Percentiles rank a stretch among this genome's conserved stretches.
Evolutionary conservation across 331 rosid genomes (phyloP).

Genomic region (Quercus tomentella): DNA sequence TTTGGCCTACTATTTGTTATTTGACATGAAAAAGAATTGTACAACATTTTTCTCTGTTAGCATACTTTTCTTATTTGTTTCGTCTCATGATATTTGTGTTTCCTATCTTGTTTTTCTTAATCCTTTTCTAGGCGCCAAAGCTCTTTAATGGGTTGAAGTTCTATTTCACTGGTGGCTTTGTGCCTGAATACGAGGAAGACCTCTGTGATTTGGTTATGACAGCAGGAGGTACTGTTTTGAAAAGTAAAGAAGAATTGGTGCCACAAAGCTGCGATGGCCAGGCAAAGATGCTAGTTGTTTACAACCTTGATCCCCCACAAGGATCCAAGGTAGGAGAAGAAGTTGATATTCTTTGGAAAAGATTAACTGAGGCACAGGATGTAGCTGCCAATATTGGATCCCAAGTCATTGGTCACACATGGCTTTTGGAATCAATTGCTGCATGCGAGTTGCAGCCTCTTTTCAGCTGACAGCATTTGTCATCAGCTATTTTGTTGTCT

Average conservation of each 20-base stretch:
- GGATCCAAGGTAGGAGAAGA: conserved; percentile 80
- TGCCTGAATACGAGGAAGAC: conserved; percentile 45
- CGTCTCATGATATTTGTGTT: background rate
- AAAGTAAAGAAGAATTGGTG: conserved; percentile 45
- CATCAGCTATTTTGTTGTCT: background rate
- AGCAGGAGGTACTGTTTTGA: conserved; percentile 65
- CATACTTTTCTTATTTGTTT: background rate
- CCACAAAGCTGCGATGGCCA: conserved; percentile 14
- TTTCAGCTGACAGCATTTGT: conserved; percentile 29
- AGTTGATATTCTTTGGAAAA: conserved; percentile 77
- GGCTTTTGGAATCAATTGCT: conserved; percentile 91
- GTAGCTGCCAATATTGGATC: conserved; percentile 49
- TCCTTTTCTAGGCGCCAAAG: conserved; percentile 56
- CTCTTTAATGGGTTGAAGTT: conserved; percentile 61
- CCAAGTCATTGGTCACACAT: conserved; percentile 70
- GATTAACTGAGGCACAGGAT: conserved; percentile 75
- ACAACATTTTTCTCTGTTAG: background rate
- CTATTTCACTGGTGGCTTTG: conserved; percentile 71
- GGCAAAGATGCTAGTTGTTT: conserved; percentile 47
- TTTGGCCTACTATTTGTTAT: background rate
- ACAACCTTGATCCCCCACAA: conserved; percentile 75
- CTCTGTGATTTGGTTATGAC: conserved; percentile 58
- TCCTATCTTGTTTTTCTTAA: background rate
- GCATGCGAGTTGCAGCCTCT: conserved; percentile 60
- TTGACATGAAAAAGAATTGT: background rate